These are phyloP conservation scores for Falciphora oryzae DNA, from an alignment of 2,329 filamentous ascomycete species.

Conservation along the genomic window DNA sequence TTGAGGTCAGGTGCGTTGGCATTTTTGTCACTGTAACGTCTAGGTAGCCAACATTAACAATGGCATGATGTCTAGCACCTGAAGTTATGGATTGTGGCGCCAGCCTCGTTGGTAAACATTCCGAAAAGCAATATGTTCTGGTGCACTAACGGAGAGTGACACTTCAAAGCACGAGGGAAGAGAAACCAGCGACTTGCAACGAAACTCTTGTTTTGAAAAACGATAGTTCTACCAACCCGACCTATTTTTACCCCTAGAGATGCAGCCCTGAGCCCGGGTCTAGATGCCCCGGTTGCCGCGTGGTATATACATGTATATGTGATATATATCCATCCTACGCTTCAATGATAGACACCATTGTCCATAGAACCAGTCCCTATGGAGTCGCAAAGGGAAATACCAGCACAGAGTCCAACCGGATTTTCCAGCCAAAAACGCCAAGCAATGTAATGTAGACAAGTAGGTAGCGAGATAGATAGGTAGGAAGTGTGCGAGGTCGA, in stretches of 20 bases:
- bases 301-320: neutral
- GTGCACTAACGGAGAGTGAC: too few relatives aligned
- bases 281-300: neutral
- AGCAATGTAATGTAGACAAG: constrained; percentile 7
- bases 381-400: neutral
- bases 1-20: too few relatives aligned
- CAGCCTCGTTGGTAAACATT: neutral
- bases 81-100: too few relatives aligned
- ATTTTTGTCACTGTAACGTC: too few relatives aligned
- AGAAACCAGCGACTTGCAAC: neutral
- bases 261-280: neutral
- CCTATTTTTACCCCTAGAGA: neutral
- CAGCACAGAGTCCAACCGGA: neutral
- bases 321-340: neutral
- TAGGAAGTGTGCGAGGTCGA: neutral
- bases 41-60: too few relatives aligned
- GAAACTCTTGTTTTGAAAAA: neutral
- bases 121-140: neutral
- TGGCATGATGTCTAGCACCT: too few relatives aligned
- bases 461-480: neutral
- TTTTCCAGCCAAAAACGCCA: constrained; percentile 7
- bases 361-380: neutral
- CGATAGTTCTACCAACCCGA: neutral
- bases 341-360: neutral
- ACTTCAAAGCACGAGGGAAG: neutral